Evolutionary conservation across 352 stramenopile genomes (phyloP).

Genomic region (Pythium brassicae): DNA sequence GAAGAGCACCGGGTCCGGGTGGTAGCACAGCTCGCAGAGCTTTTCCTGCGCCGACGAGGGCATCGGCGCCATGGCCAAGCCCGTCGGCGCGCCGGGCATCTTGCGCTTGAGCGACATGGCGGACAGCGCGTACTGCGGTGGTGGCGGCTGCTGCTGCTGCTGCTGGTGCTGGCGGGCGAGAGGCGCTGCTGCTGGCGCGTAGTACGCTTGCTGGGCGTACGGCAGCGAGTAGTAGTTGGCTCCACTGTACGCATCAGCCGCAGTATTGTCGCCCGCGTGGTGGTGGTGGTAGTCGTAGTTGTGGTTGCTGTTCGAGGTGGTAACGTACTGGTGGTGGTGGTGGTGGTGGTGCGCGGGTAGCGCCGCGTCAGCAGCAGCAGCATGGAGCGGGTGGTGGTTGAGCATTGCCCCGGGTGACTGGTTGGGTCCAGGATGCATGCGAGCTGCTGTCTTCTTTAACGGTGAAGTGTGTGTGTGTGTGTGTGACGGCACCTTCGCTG

Average conservation of each 20-base stretch:
- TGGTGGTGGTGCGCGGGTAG: not conserved
- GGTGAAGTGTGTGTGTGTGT: not conserved
- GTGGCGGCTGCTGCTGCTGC: constrained; percentile 2
- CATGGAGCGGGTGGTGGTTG: constrained; percentile 1
- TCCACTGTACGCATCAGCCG: constrained; percentile 23
- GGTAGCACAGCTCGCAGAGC: constrained; percentile 74
- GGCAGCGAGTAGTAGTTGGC: constrained; percentile 8
- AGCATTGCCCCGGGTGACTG: not conserved
- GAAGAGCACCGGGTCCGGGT: constrained; percentile 75
- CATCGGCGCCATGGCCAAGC: constrained; percentile 3
- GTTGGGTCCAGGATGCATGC: no score
- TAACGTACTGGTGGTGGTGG: constrained; percentile 10
- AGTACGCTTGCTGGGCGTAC: constrained; percentile 1
- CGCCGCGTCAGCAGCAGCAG: no score
- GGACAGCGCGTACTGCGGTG: constrained; percentile 16
- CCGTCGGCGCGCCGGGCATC: constrained; percentile 16
- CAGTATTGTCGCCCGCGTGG: constrained; percentile 23
- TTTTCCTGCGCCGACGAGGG: constrained; percentile 23
- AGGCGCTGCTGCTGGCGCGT: not conserved
- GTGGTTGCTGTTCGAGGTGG: constrained; percentile 12
- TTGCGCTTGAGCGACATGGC: constrained; percentile 38
- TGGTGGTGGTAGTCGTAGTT: constrained; percentile 16
- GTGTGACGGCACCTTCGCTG: not conserved
- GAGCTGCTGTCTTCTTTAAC: no score
- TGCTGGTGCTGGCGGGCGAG: constrained; percentile 1